Evolutionary conservation across 2,329 filamentous ascomycete species (phyloP), one percentile per base, ranked within the genome.

Genomic region (Colletotrichum aenigma): DNA sequence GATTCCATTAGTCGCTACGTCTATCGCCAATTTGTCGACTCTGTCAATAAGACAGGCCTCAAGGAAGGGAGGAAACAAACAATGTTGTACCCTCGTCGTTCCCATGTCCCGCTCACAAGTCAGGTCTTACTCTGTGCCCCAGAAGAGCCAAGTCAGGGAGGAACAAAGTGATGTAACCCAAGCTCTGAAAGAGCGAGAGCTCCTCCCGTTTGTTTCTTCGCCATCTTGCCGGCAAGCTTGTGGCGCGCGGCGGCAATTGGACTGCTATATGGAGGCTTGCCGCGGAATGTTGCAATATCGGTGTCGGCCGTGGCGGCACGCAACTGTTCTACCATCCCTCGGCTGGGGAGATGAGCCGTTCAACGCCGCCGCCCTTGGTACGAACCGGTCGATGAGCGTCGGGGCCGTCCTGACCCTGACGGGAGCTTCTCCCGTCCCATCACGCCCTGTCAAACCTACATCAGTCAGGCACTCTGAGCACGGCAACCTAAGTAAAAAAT

Each of bases 211-310:
- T 56, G 32, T 32, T 56, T 67, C 24, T 60, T 67, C 48, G 6
- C 32, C 64, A 7, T 32, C 38, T 34, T 28, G 36, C 55, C 16
- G 34, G 32, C 15, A 28, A n/a, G 66, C 56, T 73, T n/a, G 13
- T 64, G 74, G 74, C 43, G 70, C 58, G 65, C 30, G 38, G 65
- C 34, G 32, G 58, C 43, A 69, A 58, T 55, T 52, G 18, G 52
- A 12, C 36, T n/a, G 30, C 28, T 70, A 56, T n/a, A 18, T 24
- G 32, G 38, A 12, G 7, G 24, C 8, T 10, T 60, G 32, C 28
- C 24, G 26, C 66, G 71, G 74, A 76, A 76, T 76, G 74, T 34
- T 30, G 61, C 58, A 76, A 76, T 70, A n/a, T 76, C 60, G 36
- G 43, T 36, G 60, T 24, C 16, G 38, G 18, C 32, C 66, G 74